Base-by-base conservation (phyloP, 1,284 basidiomycete genomes). In the Neolentinus lepideus region DNA sequence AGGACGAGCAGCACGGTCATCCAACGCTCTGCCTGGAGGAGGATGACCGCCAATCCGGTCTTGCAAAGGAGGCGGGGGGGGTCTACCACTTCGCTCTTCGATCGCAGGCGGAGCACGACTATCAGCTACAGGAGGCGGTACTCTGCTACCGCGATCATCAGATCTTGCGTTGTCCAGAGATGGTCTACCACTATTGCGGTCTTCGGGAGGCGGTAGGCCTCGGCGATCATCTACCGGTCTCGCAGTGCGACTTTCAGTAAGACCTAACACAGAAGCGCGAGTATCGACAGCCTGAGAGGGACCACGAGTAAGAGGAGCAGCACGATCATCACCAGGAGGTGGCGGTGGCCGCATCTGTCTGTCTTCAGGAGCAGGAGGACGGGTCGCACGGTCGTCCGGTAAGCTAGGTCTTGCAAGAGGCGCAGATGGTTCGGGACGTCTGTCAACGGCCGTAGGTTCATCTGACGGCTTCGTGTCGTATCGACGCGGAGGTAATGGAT, bases 301-400 rank as follows among this genome's bases (percentile, higher is more conserved):
- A 52, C 25, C 26, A 50, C 24, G 25, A 33, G 47, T 45, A 45
- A 19, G 56, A 24, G 57, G 54, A 33, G 58, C 33, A 27, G 58
- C 60, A 25, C 63, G 59, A 36, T 59, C 57, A 56, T 54, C 53
- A 56, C 54, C 24, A 1, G 59, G 19, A 19, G 56, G 55, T 53
- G 64, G 43, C 19, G 60, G 58, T 14, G 58, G 33, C 43, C 57
- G 54, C 24, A 50, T 62, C 47, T 26, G 57, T 19, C 60, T 50
- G 19, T 64, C 60, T 43, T 64, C 63, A 48, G 56, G 54, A 26
- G 51, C 60, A 22, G 60, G 54, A 51, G 43, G 54, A 52, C 61
- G 58, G 21, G 60, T 38, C 25, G 58, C 61, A 6, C 59, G 64
- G 19, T 52, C 26, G 22, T 52, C 51, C 3, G 33, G 27, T 25